These are phyloP conservation scores for Apiospora arundinis DNA, from an alignment of 2,329 filamentous ascomycete genomes.

Conservation along the genomic window DNA sequence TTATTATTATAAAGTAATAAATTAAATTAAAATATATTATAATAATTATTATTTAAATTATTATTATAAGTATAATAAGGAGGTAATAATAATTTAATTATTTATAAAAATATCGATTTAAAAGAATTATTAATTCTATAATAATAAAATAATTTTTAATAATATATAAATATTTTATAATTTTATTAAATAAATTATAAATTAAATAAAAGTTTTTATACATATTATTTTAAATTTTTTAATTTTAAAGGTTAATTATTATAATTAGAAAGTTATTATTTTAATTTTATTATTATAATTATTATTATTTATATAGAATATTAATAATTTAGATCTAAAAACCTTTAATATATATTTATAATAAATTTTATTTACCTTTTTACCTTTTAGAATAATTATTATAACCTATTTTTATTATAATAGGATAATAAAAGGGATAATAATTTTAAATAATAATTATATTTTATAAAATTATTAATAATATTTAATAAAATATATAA, in stretches of 20 bases:
- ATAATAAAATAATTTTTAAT: neutral
- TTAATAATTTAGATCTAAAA: neutral
- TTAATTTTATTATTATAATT: neutral
- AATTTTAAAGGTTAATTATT: neutral
- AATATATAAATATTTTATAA: neutral
- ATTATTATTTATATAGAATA: neutral
- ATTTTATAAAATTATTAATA: neutral
- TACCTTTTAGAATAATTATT: neutral
- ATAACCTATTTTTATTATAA: neutral
- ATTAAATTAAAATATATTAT: neutral
- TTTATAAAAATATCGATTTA: neutral
- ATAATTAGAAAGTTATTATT: neutral
- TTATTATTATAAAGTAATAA: neutral
- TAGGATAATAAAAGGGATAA: neutral
- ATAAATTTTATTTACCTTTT: neutral
- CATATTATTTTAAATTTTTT: neutral
- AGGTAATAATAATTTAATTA: neutral
- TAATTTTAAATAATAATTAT: neutral
- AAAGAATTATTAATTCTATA: neutral
- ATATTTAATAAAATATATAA: neutral
- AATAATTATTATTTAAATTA: neutral
- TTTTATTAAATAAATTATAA: neutral
- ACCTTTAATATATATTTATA: neutral
- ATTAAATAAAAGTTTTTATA: neutral
- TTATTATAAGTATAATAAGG: constrained; percentile 20